phyloP scores from a whole-genome alignment of 1,139 yeast species.

The Casaregolazyma lundiana region DNA sequence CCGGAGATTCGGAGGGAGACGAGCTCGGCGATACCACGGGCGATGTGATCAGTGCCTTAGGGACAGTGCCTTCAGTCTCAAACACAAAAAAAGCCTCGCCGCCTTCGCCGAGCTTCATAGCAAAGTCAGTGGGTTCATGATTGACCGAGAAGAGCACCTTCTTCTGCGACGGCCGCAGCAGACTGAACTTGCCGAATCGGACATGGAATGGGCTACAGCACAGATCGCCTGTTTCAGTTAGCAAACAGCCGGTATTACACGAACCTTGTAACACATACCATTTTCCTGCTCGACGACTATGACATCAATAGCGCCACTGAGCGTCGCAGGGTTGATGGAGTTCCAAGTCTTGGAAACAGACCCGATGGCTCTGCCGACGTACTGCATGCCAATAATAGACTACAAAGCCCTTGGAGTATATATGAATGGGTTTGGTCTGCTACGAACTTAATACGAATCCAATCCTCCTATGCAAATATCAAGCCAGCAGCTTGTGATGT shows the following conservation, averaged over 20 bases:
- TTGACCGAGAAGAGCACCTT: slow-evolving; percentile 86
- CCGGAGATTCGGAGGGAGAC: slow-evolving; percentile 38
- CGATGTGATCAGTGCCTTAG: slow-evolving; percentile 76
- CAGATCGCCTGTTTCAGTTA: slow-evolving; percentile 45
- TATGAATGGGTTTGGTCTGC: no score
- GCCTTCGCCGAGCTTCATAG: slow-evolving; percentile 95
- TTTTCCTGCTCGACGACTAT: slow-evolving; percentile 92
- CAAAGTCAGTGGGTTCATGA: slow-evolving; percentile 73
- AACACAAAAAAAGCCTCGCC: slow-evolving; percentile 98
- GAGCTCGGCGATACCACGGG: slow-evolving; percentile 83
- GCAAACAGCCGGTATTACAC: no score
- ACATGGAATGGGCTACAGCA: slow-evolving; percentile 97
- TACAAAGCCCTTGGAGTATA: background rate
- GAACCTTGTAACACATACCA: no score
- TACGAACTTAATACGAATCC: background rate
- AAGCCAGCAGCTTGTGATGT: background rate
- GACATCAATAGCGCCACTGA: slow-evolving; percentile 96
- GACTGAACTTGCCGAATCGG: slow-evolving; percentile 89
- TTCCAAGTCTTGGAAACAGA: slow-evolving; percentile 97
- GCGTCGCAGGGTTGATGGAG: slow-evolving; percentile 91
- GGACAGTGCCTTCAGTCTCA: slow-evolving; percentile 72
- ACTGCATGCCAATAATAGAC: slow-evolving; percentile 57
- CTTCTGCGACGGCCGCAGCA: slow-evolving; percentile 92
- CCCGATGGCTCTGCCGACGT: slow-evolving; percentile 92
- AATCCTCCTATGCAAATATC: background rate